Conservation (phyloP, 208 protist genomes). For the Vickermania spadyakhi region DNA sequence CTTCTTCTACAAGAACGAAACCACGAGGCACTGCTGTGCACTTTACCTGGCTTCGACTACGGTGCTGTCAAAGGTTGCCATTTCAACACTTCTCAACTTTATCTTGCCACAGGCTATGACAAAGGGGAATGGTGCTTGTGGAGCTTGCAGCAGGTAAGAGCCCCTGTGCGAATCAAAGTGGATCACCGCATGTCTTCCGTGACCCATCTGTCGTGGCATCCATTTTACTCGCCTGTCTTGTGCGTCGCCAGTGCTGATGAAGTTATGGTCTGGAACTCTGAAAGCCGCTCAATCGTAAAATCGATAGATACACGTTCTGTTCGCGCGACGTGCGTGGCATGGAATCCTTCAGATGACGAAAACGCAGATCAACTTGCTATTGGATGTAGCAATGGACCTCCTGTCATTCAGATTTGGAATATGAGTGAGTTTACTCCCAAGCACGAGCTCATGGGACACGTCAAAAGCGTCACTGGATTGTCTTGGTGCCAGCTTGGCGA, state of each 20-base stretch:
- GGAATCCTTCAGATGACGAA: slow-evolving; percentile 81
- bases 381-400: slow-evolving; percentile 86
- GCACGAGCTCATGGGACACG: slow-evolving; percentile 70
- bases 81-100: slow-evolving; percentile 89
- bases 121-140: slow-evolving; percentile 82
- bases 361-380: slow-evolving; percentile 89
- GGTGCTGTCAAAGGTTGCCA: slow-evolving; percentile 84
- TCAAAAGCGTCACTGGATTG: slow-evolving; percentile 84
- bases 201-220: slow-evolving; percentile 60
- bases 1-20: slow-evolving; percentile 26
- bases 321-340: slow-evolving; percentile 73
- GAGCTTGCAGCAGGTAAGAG: slow-evolving; percentile 67
- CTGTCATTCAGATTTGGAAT: slow-evolving; percentile 96
- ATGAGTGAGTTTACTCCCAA: slow-evolving; percentile 90
- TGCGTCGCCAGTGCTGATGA: slow-evolving; percentile 80
- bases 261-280: slow-evolving; percentile 95
- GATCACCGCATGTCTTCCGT: neutral
- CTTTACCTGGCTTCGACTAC: slow-evolving; percentile 63
- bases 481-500: slow-evolving; percentile 90
- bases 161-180: neutral
- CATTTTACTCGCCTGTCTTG: slow-evolving; percentile 89
- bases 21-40: slow-evolving; percentile 55
- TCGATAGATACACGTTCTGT: slow-evolving; percentile 78
- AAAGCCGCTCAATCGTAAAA: slow-evolving; percentile 74
- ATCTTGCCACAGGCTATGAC: slow-evolving; percentile 66